Percentiles rank a stretch among this genome's conserved stretches.
Evolutionary conservation across 1,139 yeast genomes (phyloP).

Genomic region (Saccharomycopsis phalli): DNA sequence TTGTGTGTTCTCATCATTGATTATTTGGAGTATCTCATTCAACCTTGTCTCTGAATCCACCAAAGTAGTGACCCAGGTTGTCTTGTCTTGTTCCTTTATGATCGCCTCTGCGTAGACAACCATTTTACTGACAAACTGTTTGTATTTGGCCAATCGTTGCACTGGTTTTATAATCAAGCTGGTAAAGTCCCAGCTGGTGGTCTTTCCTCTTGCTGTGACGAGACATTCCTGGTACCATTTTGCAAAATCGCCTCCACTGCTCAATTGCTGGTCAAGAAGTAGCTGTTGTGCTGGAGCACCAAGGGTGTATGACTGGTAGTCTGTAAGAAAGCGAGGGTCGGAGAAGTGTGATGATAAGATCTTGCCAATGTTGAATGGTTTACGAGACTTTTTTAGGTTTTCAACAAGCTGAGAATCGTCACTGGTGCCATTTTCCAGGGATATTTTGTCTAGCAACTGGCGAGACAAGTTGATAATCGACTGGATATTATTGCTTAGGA

Average conservation of each 20-base stretch:
- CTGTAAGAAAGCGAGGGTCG: not conserved
- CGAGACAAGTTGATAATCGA: too few relatives aligned
- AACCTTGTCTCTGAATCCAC: not conserved
- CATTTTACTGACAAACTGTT: constrained; percentile 21
- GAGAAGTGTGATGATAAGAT: not conserved
- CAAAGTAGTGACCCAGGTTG: not conserved
- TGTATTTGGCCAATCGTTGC: constrained; percentile 24
- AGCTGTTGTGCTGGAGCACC: not conserved
- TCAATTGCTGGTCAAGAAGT: constrained; percentile 39
- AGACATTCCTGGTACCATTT: constrained; percentile 25
- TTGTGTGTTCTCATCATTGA: not conserved
- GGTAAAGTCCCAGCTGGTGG: constrained; percentile 23
- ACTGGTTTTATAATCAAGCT: constrained; percentile 24
- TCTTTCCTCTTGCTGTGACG: constrained; percentile 21
- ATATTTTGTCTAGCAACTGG: too few relatives aligned
- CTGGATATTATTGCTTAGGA: too few relatives aligned
- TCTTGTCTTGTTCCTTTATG: constrained; percentile 20
- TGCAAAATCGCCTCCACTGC: constrained; percentile 15
- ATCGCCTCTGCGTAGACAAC: constrained; percentile 20
- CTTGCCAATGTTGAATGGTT: constrained; percentile 3
- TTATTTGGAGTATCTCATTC: not conserved
- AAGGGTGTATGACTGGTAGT: not conserved
- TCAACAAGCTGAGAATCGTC: constrained; percentile 1
- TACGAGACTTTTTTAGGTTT: not conserved
- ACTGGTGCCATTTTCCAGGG: too few relatives aligned